A percentile compares a stretch with the other conserved stretches of the same genome.
phyloP scores from a whole-genome alignment of 768 basidiomycete species.

The Cyclocybe cylindracea region DNA sequence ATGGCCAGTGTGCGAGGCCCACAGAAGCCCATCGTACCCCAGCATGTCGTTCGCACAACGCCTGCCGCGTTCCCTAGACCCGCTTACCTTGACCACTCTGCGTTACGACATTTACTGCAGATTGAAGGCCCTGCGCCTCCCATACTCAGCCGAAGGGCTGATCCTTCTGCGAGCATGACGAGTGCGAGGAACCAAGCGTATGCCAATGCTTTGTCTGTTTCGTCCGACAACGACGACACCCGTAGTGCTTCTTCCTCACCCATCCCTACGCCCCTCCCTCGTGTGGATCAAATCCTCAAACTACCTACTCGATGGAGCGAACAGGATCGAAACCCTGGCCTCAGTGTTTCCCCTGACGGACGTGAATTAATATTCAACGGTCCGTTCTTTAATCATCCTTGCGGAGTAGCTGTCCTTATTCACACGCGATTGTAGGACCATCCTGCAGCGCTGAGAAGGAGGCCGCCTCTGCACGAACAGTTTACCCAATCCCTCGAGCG shows the following conservation, averaged over 20 bases:
- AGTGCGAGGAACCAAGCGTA: slow-evolving; percentile 21
- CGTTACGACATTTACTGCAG: slow-evolving; percentile 68
- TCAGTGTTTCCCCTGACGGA: slow-evolving; percentile 71
- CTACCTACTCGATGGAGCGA: slow-evolving; percentile 83
- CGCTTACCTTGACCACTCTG: slow-evolving; percentile 75
- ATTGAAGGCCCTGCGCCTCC: slow-evolving; percentile 44
- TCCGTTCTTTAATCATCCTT: slow-evolving; percentile 24
- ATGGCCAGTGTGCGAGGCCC: slow-evolving; percentile 22
- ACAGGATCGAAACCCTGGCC: slow-evolving; percentile 54
- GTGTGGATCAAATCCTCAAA: slow-evolving; percentile 46
- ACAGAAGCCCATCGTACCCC: slow-evolving; percentile 27
- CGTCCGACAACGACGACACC: slow-evolving; percentile 70
- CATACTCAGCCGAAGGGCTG: slow-evolving; percentile 39
- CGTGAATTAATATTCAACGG: slow-evolving; percentile 75
- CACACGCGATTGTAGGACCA: slow-evolving; percentile 31
- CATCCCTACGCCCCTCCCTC: slow-evolving; percentile 25
- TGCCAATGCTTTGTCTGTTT: slow-evolving; percentile 35
- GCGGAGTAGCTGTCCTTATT: slow-evolving; percentile 8
- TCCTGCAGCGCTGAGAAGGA: slow-evolving; percentile 71
- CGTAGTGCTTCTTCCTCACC: slow-evolving; percentile 46
- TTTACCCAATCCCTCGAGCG: slow-evolving; percentile 74
- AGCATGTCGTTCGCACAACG: slow-evolving; percentile 30
- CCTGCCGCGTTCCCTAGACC: slow-evolving; percentile 59
- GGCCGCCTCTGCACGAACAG: slow-evolving; percentile 81
- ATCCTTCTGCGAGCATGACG: slow-evolving; percentile 15